phyloP scores from a whole-genome alignment of 2,329 filamentous ascomycete species.

The Allantophomopsis cytisporea region DNA sequence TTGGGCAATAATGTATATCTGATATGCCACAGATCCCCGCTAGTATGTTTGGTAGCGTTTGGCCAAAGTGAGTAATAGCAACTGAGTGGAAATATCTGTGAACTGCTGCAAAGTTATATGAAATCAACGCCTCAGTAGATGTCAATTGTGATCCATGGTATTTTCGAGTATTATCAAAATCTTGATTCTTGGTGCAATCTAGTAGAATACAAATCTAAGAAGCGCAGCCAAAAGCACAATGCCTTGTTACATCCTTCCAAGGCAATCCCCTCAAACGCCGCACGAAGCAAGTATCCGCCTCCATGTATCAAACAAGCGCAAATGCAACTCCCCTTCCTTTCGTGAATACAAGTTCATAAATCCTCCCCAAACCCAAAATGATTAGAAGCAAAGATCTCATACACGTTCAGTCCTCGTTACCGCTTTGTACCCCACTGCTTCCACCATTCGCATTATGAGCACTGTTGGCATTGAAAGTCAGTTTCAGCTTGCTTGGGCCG shows the following conservation, averaged over 20 bases:
- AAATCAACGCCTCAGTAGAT: too few relatives aligned
- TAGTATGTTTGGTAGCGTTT: too few relatives aligned
- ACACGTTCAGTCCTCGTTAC: conserved; percentile 28
- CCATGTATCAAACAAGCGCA: conserved; percentile 1
- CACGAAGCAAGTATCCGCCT: conserved; percentile 1
- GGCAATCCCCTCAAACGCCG: not conserved
- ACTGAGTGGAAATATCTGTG: too few relatives aligned
- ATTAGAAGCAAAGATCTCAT: conserved; percentile 1
- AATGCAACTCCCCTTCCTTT: conserved; percentile 1
- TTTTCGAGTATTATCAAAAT: too few relatives aligned
- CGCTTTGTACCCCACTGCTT: conserved; percentile 31
- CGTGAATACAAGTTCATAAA: not conserved
- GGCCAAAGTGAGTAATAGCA: too few relatives aligned
- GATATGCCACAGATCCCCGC: too few relatives aligned
- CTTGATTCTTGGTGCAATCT: conserved; percentile 7
- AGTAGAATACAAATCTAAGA: conserved; percentile 19
- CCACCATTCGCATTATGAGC: conserved; percentile 22
- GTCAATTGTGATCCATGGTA: too few relatives aligned
- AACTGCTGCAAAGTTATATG: too few relatives aligned
- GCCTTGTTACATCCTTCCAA: conserved; percentile 1
- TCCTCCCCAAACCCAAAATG: not conserved
- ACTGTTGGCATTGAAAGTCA: conserved; percentile 52
- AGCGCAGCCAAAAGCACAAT: conserved; percentile 2
- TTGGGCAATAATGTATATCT: too few relatives aligned
- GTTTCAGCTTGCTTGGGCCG: conserved; percentile 36